Base-by-base conservation (phyloP, 768 basidiomycete genomes). In the Rhodocollybia butyracea region DNA sequence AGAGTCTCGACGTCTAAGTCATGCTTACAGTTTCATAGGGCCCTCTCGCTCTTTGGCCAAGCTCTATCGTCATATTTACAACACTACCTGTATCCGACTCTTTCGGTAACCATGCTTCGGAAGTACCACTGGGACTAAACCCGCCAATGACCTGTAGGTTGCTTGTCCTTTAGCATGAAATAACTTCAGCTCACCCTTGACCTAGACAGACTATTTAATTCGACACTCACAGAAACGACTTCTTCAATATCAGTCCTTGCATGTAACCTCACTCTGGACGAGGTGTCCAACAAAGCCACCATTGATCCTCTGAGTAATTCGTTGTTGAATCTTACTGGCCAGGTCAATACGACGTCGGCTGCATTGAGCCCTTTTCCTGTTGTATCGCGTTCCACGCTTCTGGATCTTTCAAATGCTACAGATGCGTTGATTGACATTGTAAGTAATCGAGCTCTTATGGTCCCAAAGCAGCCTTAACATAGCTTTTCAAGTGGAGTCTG, bases 221-320 rank as follows among this genome's bases (percentile, higher is more conserved):
- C 40, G 21, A 31, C 26, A 3, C 5, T 10, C 15, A 7, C 31
- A 12, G 27, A 17, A 31, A 48, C 2, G 8, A 38, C 17, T 30
- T 22, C 30, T 26, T 21, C 36, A 2, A 24, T 55, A 11, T 5
- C 54, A 13, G 54, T 45, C 21, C 34, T 55, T 26, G 54, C 43
- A 38, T 55, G 54, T n/a, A 55, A 55, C 30, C 34, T 55, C 17
- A 55, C 54, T 4, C 3, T 55, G 19, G 39, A 54, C 10, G 3
- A 13, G 15, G 15, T 22, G 3, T 43, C 41, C 6, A 40, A 3
- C 12, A 34, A 43, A n/a, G 41, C 41, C 39, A 3, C 22, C 13
- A 26, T 52, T 39, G 3, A 39, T 39, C 1, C n/a, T 5, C 1
- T 12, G 6, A 17, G 7, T 30, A 40, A 19, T 21, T 2, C 8